These are phyloP conservation scores for Pyrus communis DNA, from an alignment of 306 rosid species.

Conservation along the genomic window DNA sequence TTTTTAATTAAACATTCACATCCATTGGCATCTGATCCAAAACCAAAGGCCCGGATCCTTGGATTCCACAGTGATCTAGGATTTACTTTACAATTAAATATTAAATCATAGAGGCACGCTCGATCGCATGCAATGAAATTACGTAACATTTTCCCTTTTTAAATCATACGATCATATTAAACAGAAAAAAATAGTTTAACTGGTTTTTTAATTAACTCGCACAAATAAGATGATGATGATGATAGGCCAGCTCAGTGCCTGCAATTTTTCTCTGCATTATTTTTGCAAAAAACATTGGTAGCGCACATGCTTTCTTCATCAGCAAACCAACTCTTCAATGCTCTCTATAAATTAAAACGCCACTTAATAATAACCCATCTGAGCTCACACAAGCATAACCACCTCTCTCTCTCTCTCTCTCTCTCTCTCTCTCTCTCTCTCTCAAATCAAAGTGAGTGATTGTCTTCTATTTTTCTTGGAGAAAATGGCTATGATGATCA, in stretches of 20 bases:
- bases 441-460: neutral
- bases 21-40: neutral
- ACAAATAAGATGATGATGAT: constrained; percentile 19
- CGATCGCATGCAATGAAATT: neutral
- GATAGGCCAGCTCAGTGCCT: constrained; percentile 43
- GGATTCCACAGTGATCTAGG: neutral
- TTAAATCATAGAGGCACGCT: neutral
- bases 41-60: neutral
- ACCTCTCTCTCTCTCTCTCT: constrained; percentile 1
- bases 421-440: neutral
- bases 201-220: constrained; percentile 5
- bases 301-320: constrained; percentile 61
- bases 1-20: neutral
- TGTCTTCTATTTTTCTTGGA: neutral
- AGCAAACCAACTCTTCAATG: constrained; percentile 25
- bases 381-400: neutral
- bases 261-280: constrained; percentile 38
- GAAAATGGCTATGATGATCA: constrained; percentile 34
- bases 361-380: neutral
- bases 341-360: neutral
- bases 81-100: neutral
- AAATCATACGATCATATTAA: neutral
- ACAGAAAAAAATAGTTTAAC: neutral
- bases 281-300: constrained; percentile 20
- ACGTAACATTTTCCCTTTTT: neutral